Percentiles rank a stretch among this genome's conserved stretches.
phyloP scores from a whole-genome alignment of 176 grass and related monocot genomes.

The Carex scoparia region DNA sequence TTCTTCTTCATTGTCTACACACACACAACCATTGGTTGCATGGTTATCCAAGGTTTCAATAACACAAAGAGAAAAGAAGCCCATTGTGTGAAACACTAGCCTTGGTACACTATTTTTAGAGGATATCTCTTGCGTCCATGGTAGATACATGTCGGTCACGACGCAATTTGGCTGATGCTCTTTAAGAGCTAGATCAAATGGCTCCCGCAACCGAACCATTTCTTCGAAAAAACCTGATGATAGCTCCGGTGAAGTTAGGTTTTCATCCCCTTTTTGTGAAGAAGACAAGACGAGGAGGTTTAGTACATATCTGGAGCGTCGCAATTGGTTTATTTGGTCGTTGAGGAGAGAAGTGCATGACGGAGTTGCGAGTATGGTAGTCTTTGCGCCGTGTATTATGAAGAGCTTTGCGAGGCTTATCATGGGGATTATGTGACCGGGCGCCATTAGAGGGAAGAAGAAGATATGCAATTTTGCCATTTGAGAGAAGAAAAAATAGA shows the following conservation, averaged over 20 bases:
- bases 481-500: background rate
- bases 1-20: background rate
- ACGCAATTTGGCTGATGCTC: slow-evolving; percentile 24
- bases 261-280: background rate
- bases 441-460: slow-evolving; percentile 35
- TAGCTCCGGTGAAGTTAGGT: background rate
- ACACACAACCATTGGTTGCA: background rate
- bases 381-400: background rate
- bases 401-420: slow-evolving; percentile 28
- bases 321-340: background rate
- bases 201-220: background rate
- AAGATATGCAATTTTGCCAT: slow-evolving; percentile 15
- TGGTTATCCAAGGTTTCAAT: slow-evolving; percentile 20
- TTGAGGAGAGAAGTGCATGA: background rate
- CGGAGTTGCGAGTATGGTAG: background rate
- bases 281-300: background rate
- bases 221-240: background rate
- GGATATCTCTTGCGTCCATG: slow-evolving; percentile 18
- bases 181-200: slow-evolving; percentile 12
- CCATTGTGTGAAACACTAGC: slow-evolving; percentile 32
- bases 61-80: slow-evolving; percentile 29
- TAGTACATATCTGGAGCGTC: background rate
- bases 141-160: slow-evolving; percentile 31
- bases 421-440: slow-evolving; percentile 32
- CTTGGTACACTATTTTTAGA: background rate